Base-by-base conservation (phyloP, 306 rosid species). In the Ormosia semicastrata region DNA sequence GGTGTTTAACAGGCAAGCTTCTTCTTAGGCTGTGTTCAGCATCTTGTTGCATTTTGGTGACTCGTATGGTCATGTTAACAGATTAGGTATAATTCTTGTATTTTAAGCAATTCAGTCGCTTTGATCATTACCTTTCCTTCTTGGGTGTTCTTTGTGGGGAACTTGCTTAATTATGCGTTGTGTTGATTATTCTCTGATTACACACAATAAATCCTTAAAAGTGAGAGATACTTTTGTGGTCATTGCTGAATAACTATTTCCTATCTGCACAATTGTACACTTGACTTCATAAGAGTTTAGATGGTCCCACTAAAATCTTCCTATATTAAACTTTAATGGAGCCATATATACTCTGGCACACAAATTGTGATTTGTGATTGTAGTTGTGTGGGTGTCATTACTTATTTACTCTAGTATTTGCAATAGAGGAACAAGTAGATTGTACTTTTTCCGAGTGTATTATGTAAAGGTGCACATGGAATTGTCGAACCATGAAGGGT, bases 1-100 rank as follows among this genome's bases (percentile, higher is more conserved):
- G 77, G 50, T 73, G 57, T 80, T 76, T 73, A 2, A 34, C 57
- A 83, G 34, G 73, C 49, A 82, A 46, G 70, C 67, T 18, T 73
- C 75, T 24, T 39, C 33, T 30, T 59, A 3, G 73, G 74, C 57
- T 44, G 34, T 37, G 44, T 58, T 77, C 6, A 32, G 8, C 80
- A 53, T 64, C 64, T 64, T 59, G 52, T 49, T 41, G 86, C 46
- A 69, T 67, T 80, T 34, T 37, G 71, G 50, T 7, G 14, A 54
- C 30, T 37, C 32, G 56, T 17, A 12, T 44, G 76, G 54, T 77
- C 36, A 43, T 77, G 52, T 41, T 73, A 17, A 52, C 73, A n/a
- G 37, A 78, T 69, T 47, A 76, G 81, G 60, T 79, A 46, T 50
- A 59, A 53, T 54, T 46, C 8, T 83, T 71, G 29, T 60, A 71